Evolutionary conservation across 768 basidiomycete genomes (phyloP), one percentile per base, ranked within the genome.

Genomic region (Tulasnella sp.): DNA sequence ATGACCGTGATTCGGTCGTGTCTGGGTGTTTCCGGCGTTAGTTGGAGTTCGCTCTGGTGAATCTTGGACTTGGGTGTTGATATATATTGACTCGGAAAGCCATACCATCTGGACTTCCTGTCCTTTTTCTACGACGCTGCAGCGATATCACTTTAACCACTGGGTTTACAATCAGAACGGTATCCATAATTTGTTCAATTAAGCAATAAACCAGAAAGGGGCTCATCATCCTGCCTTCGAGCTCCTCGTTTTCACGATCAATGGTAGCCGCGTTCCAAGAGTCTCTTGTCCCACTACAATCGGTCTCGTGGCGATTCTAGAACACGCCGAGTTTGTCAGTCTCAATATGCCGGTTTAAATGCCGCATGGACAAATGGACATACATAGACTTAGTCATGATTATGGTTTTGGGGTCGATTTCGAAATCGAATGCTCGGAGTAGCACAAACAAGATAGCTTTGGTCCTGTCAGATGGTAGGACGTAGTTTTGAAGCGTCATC

Each of bases 351-450:
- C n/a, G 11, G 29, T 61, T 61, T 7, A 23, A 61, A 5, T 11
- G 11, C 23, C 15, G 46, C 6, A 20, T 5, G 3, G 10, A 23
- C 2, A 29, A 26, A 61, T 51, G 48, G 5, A 74, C 78, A 32
- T 61, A 78, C 78, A 74, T 51, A 37, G 40, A 42, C 73, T 78
- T 75, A 11, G 32, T 42, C 39, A 32, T 55, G 35, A 78, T 61
- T 2, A 37, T 57, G 18, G 61, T 10, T 13, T 39, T 29, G n/a
- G 78, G 78, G 18, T 74, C 78, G 20, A 74, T 73, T n/a, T 13
- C 73, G 48, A 78, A 78, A 48, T 78, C 78, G 48, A 78, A 78
- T 10, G 46, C 40, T 16, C 78, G 73, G 73, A 78, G 29, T n/a
- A 78, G 51, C 16, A 32, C 72, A 48, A 78, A 78, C 7, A 78